These are phyloP conservation scores for Leccinum pellstonianum DNA, from an alignment of 768 basidiomycete genomes.

Conservation along the genomic window DNA sequence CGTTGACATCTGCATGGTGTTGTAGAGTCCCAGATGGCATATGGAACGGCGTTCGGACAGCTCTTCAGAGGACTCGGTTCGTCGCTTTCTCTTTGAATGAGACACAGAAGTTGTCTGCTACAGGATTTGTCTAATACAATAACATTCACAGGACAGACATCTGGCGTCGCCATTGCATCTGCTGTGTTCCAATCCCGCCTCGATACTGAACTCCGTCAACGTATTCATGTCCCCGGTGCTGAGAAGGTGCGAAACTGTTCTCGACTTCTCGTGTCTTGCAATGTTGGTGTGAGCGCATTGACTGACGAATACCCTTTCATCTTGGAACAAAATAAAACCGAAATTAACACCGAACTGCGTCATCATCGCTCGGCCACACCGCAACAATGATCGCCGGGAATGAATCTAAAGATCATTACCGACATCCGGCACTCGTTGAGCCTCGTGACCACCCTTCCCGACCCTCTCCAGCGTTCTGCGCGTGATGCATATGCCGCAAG, in stretches of 20 bases:
- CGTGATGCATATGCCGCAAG: slow-evolving; percentile 24
- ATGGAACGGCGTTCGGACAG: slow-evolving; percentile 26
- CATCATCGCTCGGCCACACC: background rate
- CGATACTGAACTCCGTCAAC: slow-evolving; percentile 11
- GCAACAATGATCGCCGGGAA: background rate
- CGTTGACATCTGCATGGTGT: background rate
- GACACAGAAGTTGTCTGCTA: background rate
- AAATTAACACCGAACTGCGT: background rate
- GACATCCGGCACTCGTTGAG: slow-evolving; percentile 21
- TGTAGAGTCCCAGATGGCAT: slow-evolving; percentile 21
- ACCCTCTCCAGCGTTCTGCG: slow-evolving; percentile 14
- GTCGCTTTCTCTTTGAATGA: background rate
- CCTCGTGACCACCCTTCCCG: slow-evolving; percentile 11
- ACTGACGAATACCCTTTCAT: background rate
- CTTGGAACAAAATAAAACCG: background rate
- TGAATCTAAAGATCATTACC: slow-evolving; percentile 11
- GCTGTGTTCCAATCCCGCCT: slow-evolving; percentile 24
- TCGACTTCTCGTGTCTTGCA: background rate
- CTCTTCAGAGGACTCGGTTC: slow-evolving; percentile 23
- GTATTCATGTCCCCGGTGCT: slow-evolving; percentile 15
- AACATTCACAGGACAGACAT: slow-evolving; percentile 16
- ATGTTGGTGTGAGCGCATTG: background rate
- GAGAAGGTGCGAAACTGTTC: slow-evolving; percentile 2
- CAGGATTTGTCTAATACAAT: background rate
- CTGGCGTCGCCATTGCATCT: slow-evolving; percentile 22